phyloP scores from a whole-genome alignment of 129 eudicot species.

The Ambrosia trifida region DNA sequence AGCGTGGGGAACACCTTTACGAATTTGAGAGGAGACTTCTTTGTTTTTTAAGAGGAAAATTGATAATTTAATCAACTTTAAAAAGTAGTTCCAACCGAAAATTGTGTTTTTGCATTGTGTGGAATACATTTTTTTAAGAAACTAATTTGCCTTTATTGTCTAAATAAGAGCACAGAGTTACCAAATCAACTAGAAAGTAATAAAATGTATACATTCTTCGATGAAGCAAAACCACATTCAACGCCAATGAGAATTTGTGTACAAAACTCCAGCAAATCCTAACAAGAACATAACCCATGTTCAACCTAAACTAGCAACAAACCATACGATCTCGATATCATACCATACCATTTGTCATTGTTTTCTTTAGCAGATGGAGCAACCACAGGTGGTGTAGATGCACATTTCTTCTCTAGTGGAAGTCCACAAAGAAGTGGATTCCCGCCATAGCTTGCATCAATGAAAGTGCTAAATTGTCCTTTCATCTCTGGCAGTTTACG shows the following conservation, averaged over 20 bases:
- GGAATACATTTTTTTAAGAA: no score
- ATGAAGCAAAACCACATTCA: conserved; percentile 14
- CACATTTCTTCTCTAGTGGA: conserved; percentile 18
- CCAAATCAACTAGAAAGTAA: conserved; percentile 16
- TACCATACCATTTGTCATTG: conserved; percentile 15
- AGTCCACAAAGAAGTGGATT: conserved; percentile 27
- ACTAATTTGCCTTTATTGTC: no score
- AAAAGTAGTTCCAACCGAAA: no score
- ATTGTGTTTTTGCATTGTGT: no score
- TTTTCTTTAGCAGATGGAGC: background rate
- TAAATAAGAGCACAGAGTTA: conserved; percentile 14
- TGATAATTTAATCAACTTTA: no score
- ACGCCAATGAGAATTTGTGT: conserved; percentile 18
- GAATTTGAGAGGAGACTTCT: no score
- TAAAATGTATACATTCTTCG: conserved; percentile 21
- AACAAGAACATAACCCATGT: conserved; percentile 26
- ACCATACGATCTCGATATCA: conserved; percentile 19
- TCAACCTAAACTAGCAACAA: conserved; percentile 20
- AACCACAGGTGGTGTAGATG: background rate
- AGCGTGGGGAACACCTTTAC: no score
- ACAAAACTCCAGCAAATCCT: conserved; percentile 21
- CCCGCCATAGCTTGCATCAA: conserved; percentile 6
- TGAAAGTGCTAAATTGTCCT: conserved; percentile 29
- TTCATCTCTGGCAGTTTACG: conserved; percentile 24
- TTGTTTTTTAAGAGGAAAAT: no score